A percentile compares a stretch with the other conserved stretches of the same genome.
Conservation (phyloP, 2,329 filamentous ascomycete species). For the Alternaria sp. region DNA sequence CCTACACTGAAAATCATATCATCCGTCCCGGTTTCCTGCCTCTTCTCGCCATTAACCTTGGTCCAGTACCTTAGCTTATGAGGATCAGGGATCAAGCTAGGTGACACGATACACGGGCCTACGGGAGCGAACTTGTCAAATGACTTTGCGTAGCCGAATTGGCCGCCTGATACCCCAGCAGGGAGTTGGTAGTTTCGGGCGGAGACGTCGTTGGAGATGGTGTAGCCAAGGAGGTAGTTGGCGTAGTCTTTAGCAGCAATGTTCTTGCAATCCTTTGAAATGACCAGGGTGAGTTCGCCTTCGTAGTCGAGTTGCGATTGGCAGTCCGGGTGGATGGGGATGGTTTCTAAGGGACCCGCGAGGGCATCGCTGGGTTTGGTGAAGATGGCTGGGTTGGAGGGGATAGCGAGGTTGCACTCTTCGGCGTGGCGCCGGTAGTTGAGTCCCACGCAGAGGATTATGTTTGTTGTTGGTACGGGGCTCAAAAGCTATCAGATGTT, state of each 20-base stretch:
- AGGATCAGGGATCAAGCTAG: constrained; percentile 40
- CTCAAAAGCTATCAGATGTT: constrained; percentile 24
- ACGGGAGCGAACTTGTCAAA: constrained; percentile 56
- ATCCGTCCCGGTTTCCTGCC: constrained; percentile 51
- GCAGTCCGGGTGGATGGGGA: constrained; percentile 40
- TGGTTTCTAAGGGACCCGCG: constrained; percentile 37
- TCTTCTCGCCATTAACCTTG: constrained; percentile 53
- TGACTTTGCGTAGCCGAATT: constrained; percentile 52
- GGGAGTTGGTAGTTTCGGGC: constrained; percentile 60
- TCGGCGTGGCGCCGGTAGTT: constrained; percentile 45
- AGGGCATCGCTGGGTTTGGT: constrained; percentile 46
- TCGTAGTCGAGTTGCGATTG: constrained; percentile 46
- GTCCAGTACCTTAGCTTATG: constrained; percentile 46
- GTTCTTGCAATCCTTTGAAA: constrained; percentile 44
- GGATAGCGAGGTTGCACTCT: constrained; percentile 42
- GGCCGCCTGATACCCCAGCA: constrained; percentile 39
- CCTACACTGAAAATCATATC: constrained; percentile 57
- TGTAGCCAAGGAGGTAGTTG: constrained; percentile 69
- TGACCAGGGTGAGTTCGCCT: constrained; percentile 47
- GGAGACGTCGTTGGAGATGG: constrained; percentile 68
- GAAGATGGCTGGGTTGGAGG: constrained; percentile 43
- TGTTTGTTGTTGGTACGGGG: constrained; percentile 37
- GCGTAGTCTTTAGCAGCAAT: constrained; percentile 60
- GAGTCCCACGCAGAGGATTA: constrained; percentile 44
- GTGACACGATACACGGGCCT: constrained; percentile 50